Percentiles rank a stretch among this genome's conserved stretches.
Evolutionary conservation across 176 grass and related monocot genomes (phyloP).

Genomic region (Puya raimondii): DNA sequence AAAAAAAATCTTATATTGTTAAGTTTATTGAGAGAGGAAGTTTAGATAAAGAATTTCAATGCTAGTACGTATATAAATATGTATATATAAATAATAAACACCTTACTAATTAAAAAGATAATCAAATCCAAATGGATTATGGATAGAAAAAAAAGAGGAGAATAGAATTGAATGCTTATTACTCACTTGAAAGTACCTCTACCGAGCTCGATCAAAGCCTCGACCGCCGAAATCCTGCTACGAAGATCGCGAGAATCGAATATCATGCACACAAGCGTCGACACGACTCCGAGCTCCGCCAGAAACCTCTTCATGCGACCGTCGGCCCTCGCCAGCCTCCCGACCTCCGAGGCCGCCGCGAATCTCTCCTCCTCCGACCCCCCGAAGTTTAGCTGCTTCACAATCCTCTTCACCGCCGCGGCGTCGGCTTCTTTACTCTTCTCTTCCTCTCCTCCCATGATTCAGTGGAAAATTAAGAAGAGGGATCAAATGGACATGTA

Average conservation of each 20-base stretch:
- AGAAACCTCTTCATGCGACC: slow-evolving; percentile 30
- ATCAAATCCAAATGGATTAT: no score
- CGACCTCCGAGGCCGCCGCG: slow-evolving; percentile 25
- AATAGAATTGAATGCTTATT: not conserved
- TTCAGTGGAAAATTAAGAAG: no score
- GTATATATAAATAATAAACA: no score
- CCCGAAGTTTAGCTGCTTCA: slow-evolving; percentile 49
- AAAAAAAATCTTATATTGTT: no score
- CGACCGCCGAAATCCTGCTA: slow-evolving; percentile 13
- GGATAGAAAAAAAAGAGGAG: not conserved
- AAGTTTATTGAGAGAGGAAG: no score
- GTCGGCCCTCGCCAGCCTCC: slow-evolving; percentile 35
- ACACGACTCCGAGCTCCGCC: slow-evolving; percentile 50
- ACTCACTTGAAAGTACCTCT: slow-evolving; percentile 52
- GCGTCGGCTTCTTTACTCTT: not conserved
- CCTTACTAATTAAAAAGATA: no score
- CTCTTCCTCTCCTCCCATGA: not conserved
- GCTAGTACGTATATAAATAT: no score
- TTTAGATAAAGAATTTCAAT: no score
- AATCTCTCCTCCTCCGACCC: slow-evolving; percentile 29
- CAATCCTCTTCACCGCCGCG: slow-evolving; percentile 18
- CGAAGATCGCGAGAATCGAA: not conserved
- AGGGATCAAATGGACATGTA: no score
- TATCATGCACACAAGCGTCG: slow-evolving; percentile 48
- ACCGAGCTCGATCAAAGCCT: slow-evolving; percentile 47